Base-by-base conservation (phyloP, 2,329 filamentous ascomycete genomes). In the Ophiostoma australiae region DNA sequence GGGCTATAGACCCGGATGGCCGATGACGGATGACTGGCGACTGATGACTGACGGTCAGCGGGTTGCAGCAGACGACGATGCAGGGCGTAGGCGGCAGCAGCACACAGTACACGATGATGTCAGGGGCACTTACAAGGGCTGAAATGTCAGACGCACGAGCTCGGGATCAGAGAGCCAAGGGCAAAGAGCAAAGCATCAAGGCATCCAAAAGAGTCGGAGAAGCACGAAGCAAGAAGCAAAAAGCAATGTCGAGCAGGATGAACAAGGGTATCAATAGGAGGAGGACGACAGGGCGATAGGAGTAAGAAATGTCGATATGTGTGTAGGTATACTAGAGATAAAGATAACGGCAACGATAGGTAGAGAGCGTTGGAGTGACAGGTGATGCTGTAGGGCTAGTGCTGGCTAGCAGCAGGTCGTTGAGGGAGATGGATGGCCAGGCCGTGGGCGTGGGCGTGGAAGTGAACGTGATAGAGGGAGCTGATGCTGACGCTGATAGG, bases 401-500 rank as follows among this genome's bases (percentile, higher is more conserved):
- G 10, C n/a, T 58, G 5, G 44, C 44, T 48, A 48, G 44, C 15
- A 48, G 44, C 4, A 48, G 44, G 15, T 20, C n/a, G 52, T 17
- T n/a, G 52, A 58, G n/a, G 7, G 58, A 63, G 58, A 27, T 27
- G n/a, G 55, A 63, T 63, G 58, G 44, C 13, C 44, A 13, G 58
- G 44, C 13, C 44, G 44, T 41, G 39, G 39, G 27, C 27, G 27
- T 31, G 27, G 27, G 27, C 27, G 27, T 52, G 44, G 58, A 17
- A 27, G 58, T 27, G 23, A 17, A 63, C 27, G 27, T 63, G 58
- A 63, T 20, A 63, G 58, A 27, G 52, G 52, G 23, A 58, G 52
- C 52, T 58, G 52, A 63, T 63, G 55, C 55, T 58, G 52, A 63
- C 23, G 58, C 58, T 63, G 58, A 63, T 63, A 63, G 58, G 58